Evolutionary conservation across 371 early-diverging fungal genomes (phyloP).

Genomic region (Mucor plumbeus): DNA sequence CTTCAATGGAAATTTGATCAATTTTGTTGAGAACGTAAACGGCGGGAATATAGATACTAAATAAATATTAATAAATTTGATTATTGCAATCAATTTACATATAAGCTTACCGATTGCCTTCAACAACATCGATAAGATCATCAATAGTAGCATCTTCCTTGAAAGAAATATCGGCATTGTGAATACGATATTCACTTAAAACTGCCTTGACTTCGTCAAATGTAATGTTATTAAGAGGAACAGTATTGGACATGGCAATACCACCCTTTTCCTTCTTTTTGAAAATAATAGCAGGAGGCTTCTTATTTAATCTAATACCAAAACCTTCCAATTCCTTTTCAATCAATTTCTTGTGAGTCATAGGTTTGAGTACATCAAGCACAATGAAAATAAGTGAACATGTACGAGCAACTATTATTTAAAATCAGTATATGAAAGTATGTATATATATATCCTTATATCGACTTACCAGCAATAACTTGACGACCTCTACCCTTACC

Average conservation of each 20-base stretch:
- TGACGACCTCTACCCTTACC: conserved; percentile 99
- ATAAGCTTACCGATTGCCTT: conserved; percentile 44
- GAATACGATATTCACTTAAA: conserved; percentile 90
- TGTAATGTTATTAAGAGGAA: conserved; percentile 86
- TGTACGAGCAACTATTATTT: conserved; percentile 81
- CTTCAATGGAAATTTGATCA: conserved; percentile 92
- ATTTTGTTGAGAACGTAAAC: conserved; percentile 98
- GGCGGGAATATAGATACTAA: conserved; percentile 75
- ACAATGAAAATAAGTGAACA: conserved; percentile 95
- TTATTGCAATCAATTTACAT: no score
- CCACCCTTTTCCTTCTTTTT: conserved; percentile 96
- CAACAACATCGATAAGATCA: conserved; percentile 96
- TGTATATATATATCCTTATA: background rate
- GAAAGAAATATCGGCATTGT: conserved; percentile 92
- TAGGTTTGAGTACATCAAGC: conserved; percentile 95
- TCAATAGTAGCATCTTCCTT: conserved; percentile 88
- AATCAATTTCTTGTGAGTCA: conserved; percentile 92
- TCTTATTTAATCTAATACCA: conserved; percentile 97
- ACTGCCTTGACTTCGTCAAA: conserved; percentile 87
- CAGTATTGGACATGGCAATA: conserved; percentile 88
- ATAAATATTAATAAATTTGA: background rate
- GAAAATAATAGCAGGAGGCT: conserved; percentile 96
- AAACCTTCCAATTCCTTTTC: conserved; percentile 99
- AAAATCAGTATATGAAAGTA: background rate
- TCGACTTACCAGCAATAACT: conserved; percentile 71